Percentiles rank a stretch among this genome's conserved stretches.
These are phyloP conservation scores for Malus fusca DNA, from an alignment of 306 rosid species.

Conservation along the genomic window DNA sequence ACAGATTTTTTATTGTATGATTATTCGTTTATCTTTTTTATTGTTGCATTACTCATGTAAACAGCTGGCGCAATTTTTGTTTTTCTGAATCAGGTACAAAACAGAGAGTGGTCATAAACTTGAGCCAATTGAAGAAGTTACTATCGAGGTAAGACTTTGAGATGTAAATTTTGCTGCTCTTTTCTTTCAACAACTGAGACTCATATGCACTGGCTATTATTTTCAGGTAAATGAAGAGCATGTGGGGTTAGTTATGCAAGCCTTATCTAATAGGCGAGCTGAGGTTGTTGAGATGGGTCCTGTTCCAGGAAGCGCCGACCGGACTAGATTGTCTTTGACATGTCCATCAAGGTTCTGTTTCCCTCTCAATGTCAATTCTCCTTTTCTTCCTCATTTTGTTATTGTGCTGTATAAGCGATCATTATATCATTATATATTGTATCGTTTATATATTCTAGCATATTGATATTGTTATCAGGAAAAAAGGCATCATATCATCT, in stretches of 20 bases:
- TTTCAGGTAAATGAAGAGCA: conserved; percentile 89
- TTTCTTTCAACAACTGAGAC: conserved; percentile 6
- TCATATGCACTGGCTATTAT: conserved; percentile 8
- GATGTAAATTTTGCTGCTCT: neutral
- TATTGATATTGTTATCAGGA: neutral
- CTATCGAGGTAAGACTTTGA: conserved; percentile 62
- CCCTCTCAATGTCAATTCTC: neutral
- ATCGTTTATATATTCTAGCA: neutral
- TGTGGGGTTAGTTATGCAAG: conserved; percentile 94
- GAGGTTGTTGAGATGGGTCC: conserved; percentile 96
- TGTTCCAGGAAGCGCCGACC: conserved; percentile 72
- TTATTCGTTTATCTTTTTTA: neutral
- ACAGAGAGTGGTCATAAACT: conserved; percentile 62
- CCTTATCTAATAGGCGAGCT: conserved; percentile 87
- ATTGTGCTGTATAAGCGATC: neutral
- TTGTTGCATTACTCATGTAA: conserved; percentile 3
- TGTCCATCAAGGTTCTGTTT: conserved; percentile 79
- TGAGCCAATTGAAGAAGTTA: conserved; percentile 96
- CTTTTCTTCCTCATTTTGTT: neutral
- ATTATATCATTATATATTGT: neutral
- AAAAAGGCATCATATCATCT: neutral
- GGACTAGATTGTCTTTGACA: conserved; percentile 78
- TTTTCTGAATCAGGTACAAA: conserved; percentile 68
- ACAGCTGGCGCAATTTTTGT: neutral
- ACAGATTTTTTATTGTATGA: neutral